These are phyloP conservation scores for Silybum marianum DNA, from an alignment of 129 eudicot genomes.

Conservation along the genomic window DNA sequence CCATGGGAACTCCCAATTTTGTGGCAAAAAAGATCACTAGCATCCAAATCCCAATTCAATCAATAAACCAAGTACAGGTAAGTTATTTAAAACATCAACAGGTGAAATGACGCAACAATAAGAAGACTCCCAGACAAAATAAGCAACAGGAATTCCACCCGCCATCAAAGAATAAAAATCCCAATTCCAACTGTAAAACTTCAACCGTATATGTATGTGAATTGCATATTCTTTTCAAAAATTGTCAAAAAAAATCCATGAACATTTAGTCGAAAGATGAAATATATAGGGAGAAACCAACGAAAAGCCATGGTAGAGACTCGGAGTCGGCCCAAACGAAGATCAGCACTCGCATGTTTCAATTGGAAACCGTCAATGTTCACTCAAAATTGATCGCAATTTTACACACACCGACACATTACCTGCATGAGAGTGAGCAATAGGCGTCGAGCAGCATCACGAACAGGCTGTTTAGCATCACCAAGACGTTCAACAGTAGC, in stretches of 20 bases:
- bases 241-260: not conserved
- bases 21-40: not conserved
- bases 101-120: not conserved
- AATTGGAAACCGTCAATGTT: not conserved
- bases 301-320: not conserved
- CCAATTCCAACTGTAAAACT: not conserved
- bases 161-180: not conserved
- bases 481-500: conserved; percentile 61
- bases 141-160: not conserved
- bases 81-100: not conserved
- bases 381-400: not conserved
- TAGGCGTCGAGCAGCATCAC: conserved; percentile 62
- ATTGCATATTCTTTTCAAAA: not conserved
- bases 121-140: not conserved
- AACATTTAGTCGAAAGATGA: not conserved
- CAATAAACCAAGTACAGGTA: not conserved
- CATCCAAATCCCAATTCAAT: conserved; percentile 3
- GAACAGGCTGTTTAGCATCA: conserved; percentile 67
- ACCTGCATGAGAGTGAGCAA: conserved; percentile 76
- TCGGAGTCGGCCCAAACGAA: too few relatives aligned
- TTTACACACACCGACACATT: not conserved
- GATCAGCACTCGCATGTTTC: not conserved
- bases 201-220: not conserved
- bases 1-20: not conserved
- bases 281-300: not conserved